Percentiles rank a stretch among this genome's conserved stretches.
phyloP scores from a whole-genome alignment of 768 basidiomycete species.

The Phanerochaete carnosa region DNA sequence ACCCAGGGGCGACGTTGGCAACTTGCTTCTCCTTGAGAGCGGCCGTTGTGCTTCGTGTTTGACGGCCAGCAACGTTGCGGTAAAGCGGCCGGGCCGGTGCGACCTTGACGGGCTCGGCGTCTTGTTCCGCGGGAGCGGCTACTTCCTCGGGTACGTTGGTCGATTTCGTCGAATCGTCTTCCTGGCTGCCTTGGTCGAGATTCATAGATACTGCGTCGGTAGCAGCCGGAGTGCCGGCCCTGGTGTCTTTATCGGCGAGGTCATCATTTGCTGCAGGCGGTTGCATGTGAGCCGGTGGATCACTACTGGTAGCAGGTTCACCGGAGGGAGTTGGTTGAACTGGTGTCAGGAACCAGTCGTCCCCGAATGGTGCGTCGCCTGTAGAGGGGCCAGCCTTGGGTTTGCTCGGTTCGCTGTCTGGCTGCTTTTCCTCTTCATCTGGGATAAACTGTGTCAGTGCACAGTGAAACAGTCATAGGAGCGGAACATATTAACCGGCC shows the following conservation, averaged over 20 bases:
- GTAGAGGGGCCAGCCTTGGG: constrained; percentile 3
- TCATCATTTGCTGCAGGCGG: no score
- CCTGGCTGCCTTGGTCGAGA: neutral
- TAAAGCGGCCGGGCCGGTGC: neutral
- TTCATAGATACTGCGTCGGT: neutral
- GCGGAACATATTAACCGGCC: constrained; percentile 29
- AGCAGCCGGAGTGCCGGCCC: no score
- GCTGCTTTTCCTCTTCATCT: neutral
- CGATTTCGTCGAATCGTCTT: no score
- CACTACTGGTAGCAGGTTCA: no score
- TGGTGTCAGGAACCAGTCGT: constrained; percentile 33
- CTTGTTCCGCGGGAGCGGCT: neutral
- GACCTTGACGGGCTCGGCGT: neutral
- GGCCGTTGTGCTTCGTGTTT: neutral
- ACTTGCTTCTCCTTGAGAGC: neutral
- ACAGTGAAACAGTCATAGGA: neutral
- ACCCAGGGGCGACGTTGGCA: neutral
- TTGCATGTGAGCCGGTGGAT: no score
- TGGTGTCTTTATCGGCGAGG: no score
- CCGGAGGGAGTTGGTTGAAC: neutral
- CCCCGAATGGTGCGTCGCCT: constrained; percentile 5
- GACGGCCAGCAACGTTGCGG: neutral
- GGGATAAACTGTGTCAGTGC: no score
- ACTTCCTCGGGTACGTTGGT: neutral
- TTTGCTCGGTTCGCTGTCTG: neutral